A percentile compares a stretch with the other conserved stretches of the same genome.
Conservation (phyloP, 1,284 basidiomycete species). For the Coriolopsis trogii region DNA sequence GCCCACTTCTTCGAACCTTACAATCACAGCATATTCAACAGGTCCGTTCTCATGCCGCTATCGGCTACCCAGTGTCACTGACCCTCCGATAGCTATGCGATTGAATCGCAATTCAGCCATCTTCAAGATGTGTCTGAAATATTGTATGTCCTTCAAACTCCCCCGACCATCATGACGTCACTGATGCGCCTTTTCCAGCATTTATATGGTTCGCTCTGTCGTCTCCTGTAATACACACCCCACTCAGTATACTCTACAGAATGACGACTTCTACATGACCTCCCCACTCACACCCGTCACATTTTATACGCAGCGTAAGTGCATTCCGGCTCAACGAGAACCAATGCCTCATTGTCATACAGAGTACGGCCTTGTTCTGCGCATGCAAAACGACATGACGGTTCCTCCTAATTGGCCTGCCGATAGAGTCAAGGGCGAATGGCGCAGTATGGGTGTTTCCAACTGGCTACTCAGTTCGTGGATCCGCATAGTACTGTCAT, state of each 20-base stretch:
- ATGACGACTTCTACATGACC: slow-evolving; percentile 34
- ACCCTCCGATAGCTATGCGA: slow-evolving; percentile 27
- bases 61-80: background rate
- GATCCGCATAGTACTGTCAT: background rate
- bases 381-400: slow-evolving; percentile 30
- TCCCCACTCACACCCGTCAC: slow-evolving; percentile 26
- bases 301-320: slow-evolving; percentile 33
- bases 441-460: slow-evolving; percentile 36
- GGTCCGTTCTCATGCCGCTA: slow-evolving; percentile 15
- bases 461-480: slow-evolving; percentile 32
- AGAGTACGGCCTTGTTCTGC: slow-evolving; percentile 39
- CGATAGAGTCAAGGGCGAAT: slow-evolving; percentile 32
- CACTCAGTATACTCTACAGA: slow-evolving; percentile 14
- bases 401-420: slow-evolving; percentile 28
- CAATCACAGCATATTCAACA: slow-evolving; percentile 31
- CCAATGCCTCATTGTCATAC: background rate
- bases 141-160: slow-evolving; percentile 19
- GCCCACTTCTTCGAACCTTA: slow-evolving; percentile 32
- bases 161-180: background rate
- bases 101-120: slow-evolving; percentile 32
- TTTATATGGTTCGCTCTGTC: slow-evolving; percentile 35
- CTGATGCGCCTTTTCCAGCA: slow-evolving; percentile 14
- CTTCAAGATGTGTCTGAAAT: slow-evolving; percentile 29
- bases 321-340: background rate
- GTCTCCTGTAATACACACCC: slow-evolving; percentile 1